These are phyloP conservation scores for Artemisia argyi DNA, from an alignment of 129 eudicot genomes.

Conservation along the genomic window DNA sequence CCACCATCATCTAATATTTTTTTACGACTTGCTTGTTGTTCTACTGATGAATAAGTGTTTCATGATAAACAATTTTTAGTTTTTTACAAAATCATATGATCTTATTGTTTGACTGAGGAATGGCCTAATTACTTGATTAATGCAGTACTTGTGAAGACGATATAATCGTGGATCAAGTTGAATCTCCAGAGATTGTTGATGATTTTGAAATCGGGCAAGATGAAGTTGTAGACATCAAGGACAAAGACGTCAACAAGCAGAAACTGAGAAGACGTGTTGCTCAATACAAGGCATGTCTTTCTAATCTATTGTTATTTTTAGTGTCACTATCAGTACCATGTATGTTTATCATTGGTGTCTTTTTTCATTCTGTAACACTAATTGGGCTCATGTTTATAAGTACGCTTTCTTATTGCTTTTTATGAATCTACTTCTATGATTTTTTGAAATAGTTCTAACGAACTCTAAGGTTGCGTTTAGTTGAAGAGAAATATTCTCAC, in stretches of 20 bases:
- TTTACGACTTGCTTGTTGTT: constrained; percentile 6
- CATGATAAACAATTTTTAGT: constrained; percentile 15
- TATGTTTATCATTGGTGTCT: constrained; percentile 10
- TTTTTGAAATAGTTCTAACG: background rate
- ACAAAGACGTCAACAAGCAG: constrained; percentile 77
- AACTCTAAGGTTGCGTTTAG: no score
- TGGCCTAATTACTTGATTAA: constrained; percentile 15
- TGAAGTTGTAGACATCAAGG: constrained; percentile 91
- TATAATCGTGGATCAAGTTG: constrained; percentile 83
- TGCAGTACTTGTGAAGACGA: constrained; percentile 95
- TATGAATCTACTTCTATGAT: background rate
- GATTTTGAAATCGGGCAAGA: constrained; percentile 96
- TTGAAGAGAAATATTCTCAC: no score
- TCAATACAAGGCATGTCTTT: constrained; percentile 70
- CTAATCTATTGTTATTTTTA: constrained; percentile 18
- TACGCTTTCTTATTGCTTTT: background rate
- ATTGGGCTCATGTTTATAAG: constrained; percentile 5
- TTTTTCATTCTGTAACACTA: constrained; percentile 10
- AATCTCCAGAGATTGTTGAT: constrained; percentile 83
- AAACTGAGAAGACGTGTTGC: constrained; percentile 77
- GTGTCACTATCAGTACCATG: constrained; percentile 3
- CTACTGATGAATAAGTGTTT: constrained; percentile 10
- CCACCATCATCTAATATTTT: no score
- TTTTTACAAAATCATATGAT: no score
- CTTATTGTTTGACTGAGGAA: constrained; percentile 19